These are phyloP conservation scores for Glomus cerebriforme DNA, from an alignment of 192 early-diverging fungal species.

Conservation along the genomic window DNA sequence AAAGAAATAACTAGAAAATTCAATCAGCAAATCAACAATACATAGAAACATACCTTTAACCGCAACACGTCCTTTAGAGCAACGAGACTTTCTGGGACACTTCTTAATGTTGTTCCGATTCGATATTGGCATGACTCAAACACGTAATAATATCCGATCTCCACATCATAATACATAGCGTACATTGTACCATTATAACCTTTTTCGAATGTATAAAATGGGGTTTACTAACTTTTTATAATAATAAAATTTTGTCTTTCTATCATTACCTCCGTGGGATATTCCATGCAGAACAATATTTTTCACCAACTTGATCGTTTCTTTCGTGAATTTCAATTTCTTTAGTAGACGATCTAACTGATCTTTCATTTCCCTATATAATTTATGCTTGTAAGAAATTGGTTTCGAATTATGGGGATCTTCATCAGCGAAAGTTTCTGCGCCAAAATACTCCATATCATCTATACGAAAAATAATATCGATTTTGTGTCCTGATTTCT, in stretches of 20 bases:
- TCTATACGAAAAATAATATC: constrained; percentile 23
- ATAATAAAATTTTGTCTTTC: no score
- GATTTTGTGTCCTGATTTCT: constrained; percentile 19
- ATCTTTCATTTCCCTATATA: constrained; percentile 3
- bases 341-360: constrained; percentile 2
- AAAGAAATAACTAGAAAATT: not conserved
- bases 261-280: not conserved
- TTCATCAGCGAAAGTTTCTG: not conserved
- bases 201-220: not conserved
- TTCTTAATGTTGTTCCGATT: constrained; percentile 2
- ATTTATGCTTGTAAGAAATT: constrained; percentile 6
- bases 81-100: constrained; percentile 17
- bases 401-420: constrained; percentile 5
- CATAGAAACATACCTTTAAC: constrained; percentile 13
- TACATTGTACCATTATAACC: not conserved
- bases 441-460: constrained; percentile 16
- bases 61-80: constrained; percentile 2
- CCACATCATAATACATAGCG: constrained; percentile 8
- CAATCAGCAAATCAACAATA: no score
- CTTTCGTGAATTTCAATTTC: constrained; percentile 11
- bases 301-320: constrained; percentile 6
- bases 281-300: constrained; percentile 2
- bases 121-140: constrained; percentile 15
- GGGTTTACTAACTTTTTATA: no score
- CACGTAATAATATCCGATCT: constrained; percentile 13